Conservation (phyloP, 164 flowering plant species). For the Houttuynia cordata region DNA sequence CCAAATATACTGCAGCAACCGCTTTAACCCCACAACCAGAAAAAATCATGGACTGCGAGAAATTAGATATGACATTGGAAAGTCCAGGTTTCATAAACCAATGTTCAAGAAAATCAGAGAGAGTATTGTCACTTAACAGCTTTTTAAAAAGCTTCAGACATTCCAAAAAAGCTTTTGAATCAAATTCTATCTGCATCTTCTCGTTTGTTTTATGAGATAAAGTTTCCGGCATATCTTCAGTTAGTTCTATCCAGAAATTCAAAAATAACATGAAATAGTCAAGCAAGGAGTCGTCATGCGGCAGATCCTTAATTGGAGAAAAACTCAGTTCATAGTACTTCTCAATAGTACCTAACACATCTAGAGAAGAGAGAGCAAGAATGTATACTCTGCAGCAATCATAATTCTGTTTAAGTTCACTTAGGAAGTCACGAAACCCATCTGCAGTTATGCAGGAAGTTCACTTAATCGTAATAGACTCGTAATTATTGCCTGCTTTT, state of each 20-base stretch:
- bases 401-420: slow-evolving; percentile 63
- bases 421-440: slow-evolving; percentile 28
- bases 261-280: slow-evolving; percentile 56
- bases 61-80: slow-evolving; percentile 23
- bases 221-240: slow-evolving; percentile 51
- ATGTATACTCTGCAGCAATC: slow-evolving; percentile 38
- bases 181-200: slow-evolving; percentile 15
- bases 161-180: slow-evolving; percentile 24
- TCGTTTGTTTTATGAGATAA: slow-evolving; percentile 16
- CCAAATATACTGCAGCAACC: slow-evolving; percentile 39
- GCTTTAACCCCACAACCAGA: slow-evolving; percentile 68
- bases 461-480: too few species aligned
- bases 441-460: slow-evolving; percentile 30
- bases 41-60: slow-evolving; percentile 70
- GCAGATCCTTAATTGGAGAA: slow-evolving; percentile 23
- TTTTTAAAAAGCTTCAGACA: slow-evolving; percentile 44
- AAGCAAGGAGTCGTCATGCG: slow-evolving; percentile 42
- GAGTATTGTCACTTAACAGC: slow-evolving; percentile 43
- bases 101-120: slow-evolving; percentile 26
- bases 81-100: slow-evolving; percentile 23
- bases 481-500: too few species aligned
- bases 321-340: slow-evolving; percentile 36
- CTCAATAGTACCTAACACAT: slow-evolving; percentile 38
- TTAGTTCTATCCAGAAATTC: slow-evolving; percentile 53
- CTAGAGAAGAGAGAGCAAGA: slow-evolving; percentile 26